These are phyloP conservation scores for Cladosporium sp. DNA, from an alignment of 2,329 filamentous ascomycete species.

Conservation along the genomic window DNA sequence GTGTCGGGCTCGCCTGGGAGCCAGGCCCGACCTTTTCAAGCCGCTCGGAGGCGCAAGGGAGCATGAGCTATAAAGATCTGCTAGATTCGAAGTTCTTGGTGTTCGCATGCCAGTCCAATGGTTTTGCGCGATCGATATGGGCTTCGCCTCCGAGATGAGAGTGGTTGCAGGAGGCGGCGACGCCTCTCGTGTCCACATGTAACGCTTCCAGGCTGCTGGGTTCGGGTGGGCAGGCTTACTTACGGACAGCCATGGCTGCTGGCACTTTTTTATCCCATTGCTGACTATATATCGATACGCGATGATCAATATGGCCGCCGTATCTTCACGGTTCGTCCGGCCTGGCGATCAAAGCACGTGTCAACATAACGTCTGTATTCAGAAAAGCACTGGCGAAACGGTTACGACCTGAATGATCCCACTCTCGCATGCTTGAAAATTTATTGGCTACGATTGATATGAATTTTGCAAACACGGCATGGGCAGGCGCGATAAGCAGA, in stretches of 20 bases:
- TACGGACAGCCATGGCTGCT: neutral
- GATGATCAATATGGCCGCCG: neutral
- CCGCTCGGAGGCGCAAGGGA: slow-evolving; percentile 1
- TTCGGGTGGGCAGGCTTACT: neutral
- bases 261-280: neutral
- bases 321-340: neutral
- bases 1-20: neutral
- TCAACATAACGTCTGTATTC: neutral
- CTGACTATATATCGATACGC: neutral
- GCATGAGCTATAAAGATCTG: neutral
- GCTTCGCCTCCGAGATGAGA: neutral
- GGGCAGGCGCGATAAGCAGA: neutral
- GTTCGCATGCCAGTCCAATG: slow-evolving; percentile 2
- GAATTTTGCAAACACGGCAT: neutral
- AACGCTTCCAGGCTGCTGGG: slow-evolving; percentile 14
- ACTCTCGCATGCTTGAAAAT: too few relatives aligned
- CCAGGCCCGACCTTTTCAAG: neutral
- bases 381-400: neutral
- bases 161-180: slow-evolving; percentile 15
- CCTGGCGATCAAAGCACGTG: neutral
- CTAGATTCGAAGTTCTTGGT: neutral
- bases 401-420: too few relatives aligned
- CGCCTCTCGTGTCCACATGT: neutral
- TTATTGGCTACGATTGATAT: neutral
- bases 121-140: neutral